Base-by-base conservation (phyloP, 495 filamentous ascomycete species). In the Xylaria venustula region DNA sequence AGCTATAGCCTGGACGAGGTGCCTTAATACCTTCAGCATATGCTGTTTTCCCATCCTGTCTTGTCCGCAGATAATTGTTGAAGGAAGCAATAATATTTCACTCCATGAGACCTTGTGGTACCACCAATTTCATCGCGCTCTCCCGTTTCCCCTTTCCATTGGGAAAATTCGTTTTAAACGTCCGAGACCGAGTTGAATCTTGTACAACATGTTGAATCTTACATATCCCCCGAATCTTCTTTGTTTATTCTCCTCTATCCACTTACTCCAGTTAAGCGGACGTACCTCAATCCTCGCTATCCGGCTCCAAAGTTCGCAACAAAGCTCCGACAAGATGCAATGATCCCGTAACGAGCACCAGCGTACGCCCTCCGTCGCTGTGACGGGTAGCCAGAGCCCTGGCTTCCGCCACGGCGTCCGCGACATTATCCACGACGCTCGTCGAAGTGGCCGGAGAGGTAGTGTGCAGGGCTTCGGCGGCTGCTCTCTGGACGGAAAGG, bases 311-410 rank as follows among this genome's bases (percentile, higher is more conserved):
- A 5, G 88, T 85, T 71, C 89, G 88, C 28, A 97, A 73, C 59
- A 92, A 78, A 0, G 89, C 88, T 3, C 93, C 92, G 1, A 96
- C 90, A 8, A 98, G 81, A 77, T 97, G 91, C 60, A 97, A 80
- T 70, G 92, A 96, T 6, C 93, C 93, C 19, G 93, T 97, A 30
- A 91, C 79, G 20, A 90, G 71, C 2, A 85, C 70, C 46, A 40
- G 56, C 25, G 64, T 60, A 56, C 65, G 50, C 49, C 55, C 23
- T 6, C 32, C 64, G 48, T 68, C 26, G 50, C 57, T 9, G 70
- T 55, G 20, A 7, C 19, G 8, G 1, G 15, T 22, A 0, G 57
- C 57, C 9, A 60, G 5, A 19, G 25, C 7, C 54, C 66, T 26
- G 71, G 67, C 15, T 59, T 65, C 22, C 61, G 45, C 61, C 3